Percentiles rank a stretch among this genome's conserved stretches.
phyloP scores from a whole-genome alignment of 805 yeast genomes.

The Schwanniomyces yamadae region DNA sequence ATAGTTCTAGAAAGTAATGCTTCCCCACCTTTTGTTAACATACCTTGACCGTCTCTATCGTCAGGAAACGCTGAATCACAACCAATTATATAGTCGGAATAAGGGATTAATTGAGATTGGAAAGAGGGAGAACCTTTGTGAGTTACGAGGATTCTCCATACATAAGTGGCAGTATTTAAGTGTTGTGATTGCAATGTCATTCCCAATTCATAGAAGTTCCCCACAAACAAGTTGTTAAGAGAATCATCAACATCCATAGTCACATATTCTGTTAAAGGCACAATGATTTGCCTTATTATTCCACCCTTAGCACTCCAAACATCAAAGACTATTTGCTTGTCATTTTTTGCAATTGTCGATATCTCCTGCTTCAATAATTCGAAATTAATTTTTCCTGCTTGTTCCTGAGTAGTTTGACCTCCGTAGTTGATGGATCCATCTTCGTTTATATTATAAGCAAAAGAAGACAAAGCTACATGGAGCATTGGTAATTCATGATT shows the following conservation, averaged over 20 bases:
- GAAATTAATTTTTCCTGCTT: constrained; percentile 40
- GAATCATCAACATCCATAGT: constrained; percentile 1
- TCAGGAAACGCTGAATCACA: constrained; percentile 56
- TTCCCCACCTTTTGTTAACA: constrained; percentile 86
- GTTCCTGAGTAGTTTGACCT: constrained; percentile 28
- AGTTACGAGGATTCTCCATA: constrained; percentile 81
- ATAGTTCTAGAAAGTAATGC: constrained; percentile 68
- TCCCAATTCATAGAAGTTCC: constrained; percentile 55
- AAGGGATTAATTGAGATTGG: constrained; percentile 76
- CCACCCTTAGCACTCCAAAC: constrained; percentile 93
- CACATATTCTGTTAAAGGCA: constrained; percentile 19
- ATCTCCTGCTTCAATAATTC: constrained; percentile 45
- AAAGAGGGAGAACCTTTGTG: constrained; percentile 80
- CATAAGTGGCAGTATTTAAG: constrained; percentile 69
- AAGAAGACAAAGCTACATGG: constrained; percentile 26
- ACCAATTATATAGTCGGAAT: constrained; percentile 85
- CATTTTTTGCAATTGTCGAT: constrained; percentile 24
- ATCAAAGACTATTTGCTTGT: constrained; percentile 49
- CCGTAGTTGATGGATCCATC: constrained; percentile 43
- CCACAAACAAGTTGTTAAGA: constrained; percentile 16
- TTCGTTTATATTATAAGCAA: constrained; percentile 34
- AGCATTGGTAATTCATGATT: constrained; percentile 58
- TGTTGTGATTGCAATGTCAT: constrained; percentile 77
- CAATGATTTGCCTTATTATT: constrained; percentile 29
- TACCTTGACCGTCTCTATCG: constrained; percentile 56